phyloP scores from a whole-genome alignment of 768 basidiomycete species.

The Trametes punicea region DNA sequence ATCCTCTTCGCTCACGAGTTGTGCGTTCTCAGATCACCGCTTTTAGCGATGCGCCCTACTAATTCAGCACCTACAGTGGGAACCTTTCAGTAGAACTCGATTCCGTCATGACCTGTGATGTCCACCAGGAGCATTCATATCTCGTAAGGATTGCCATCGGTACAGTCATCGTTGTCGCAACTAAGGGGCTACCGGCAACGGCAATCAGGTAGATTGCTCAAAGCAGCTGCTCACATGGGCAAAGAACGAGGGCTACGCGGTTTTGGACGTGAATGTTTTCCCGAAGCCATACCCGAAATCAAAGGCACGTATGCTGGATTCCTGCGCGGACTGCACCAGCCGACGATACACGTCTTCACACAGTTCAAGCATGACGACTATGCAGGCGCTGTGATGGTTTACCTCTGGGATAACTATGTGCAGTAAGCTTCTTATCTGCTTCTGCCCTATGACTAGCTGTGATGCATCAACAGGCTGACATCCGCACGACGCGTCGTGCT shows the following conservation, averaged over 20 bases:
- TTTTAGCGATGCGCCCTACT: neutral
- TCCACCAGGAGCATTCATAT: slow-evolving; percentile 79
- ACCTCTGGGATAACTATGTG: slow-evolving; percentile 96
- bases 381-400: slow-evolving; percentile 61
- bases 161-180: too few relatives aligned
- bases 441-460: neutral
- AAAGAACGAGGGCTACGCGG: slow-evolving; percentile 56
- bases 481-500: slow-evolving; percentile 70
- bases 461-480: slow-evolving; percentile 51
- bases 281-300: slow-evolving; percentile 47
- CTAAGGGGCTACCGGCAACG: too few relatives aligned
- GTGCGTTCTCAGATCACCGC: slow-evolving; percentile 44
- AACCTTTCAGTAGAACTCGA: slow-evolving; percentile 84
- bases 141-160: slow-evolving; percentile 48
- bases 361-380: slow-evolving; percentile 39
- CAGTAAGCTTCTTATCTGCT: slow-evolving; percentile 51
- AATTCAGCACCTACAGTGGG: slow-evolving; percentile 50
- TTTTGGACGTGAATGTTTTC: slow-evolving; percentile 87
- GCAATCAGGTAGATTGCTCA: slow-evolving; percentile 88
- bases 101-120: slow-evolving; percentile 65
- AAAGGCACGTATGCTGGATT: slow-evolving; percentile 30
- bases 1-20: slow-evolving; percentile 94
- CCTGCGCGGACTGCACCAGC: neutral
- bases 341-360: slow-evolving; percentile 14
- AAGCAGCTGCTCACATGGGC: slow-evolving; percentile 80